A percentile compares a stretch with the other conserved stretches of the same genome.
Evolutionary conservation across 345 rosid species (phyloP).

Genomic region (Linum tenue): DNA sequence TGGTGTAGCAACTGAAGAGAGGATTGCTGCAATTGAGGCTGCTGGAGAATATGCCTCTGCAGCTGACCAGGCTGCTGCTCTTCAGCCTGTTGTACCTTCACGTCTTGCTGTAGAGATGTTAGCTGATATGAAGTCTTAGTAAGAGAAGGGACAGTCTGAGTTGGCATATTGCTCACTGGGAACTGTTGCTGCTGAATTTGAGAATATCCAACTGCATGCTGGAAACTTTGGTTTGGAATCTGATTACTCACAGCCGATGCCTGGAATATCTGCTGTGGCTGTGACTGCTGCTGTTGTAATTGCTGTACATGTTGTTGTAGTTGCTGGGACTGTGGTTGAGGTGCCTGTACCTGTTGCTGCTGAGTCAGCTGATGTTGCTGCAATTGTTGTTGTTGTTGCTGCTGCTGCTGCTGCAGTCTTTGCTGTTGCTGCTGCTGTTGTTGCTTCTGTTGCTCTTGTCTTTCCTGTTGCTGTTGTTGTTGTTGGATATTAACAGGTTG

Average conservation of each 20-base stretch:
- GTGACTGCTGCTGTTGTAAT: not conserved
- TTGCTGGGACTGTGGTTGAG: conserved; percentile 23
- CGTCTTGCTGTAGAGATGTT: conserved; percentile 54
- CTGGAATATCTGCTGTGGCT: conserved; percentile 37
- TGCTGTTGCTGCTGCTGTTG: conserved; percentile 29
- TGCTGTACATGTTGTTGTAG: conserved; percentile 13
- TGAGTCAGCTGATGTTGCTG: conserved; percentile 10
- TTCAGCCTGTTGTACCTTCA: conserved; percentile 45
- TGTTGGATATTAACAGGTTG: conserved; percentile 27
- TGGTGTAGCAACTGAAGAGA: conserved; percentile 45
- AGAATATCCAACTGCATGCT: conserved; percentile 41
- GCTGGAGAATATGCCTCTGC: conserved; percentile 49
- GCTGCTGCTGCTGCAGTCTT: conserved; percentile 26
- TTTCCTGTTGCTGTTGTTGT: conserved; percentile 23
- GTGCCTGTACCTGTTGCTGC: conserved; percentile 15
- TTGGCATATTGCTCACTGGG: conserved; percentile 34
- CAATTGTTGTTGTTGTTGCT: conserved; percentile 17
- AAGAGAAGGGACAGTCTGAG: conserved; percentile 29
- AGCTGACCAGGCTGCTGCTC: conserved; percentile 56
- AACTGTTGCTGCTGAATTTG: conserved; percentile 42
- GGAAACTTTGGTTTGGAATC: conserved; percentile 32
- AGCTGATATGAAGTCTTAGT: conserved; percentile 44
- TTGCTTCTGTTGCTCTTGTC: conserved; percentile 24
- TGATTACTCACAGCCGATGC: conserved; percentile 41
- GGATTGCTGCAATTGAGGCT: conserved; percentile 52